Evolutionary conservation across 139 green algal genomes (phyloP).

Genomic region (Chlorella sp.): DNA sequence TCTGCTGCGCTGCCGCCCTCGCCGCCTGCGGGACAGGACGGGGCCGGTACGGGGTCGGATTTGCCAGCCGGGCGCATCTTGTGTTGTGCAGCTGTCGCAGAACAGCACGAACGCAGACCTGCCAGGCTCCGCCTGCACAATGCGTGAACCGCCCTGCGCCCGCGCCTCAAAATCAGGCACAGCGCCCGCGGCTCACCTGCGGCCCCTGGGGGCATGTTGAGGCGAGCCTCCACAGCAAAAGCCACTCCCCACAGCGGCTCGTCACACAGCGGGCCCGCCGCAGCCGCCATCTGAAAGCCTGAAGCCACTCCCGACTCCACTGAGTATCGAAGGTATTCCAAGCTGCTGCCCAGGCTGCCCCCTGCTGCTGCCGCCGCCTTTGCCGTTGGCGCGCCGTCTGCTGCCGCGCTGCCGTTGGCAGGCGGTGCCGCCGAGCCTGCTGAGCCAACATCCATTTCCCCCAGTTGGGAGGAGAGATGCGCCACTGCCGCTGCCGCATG

Average conservation of each 20-base stretch:
- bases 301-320: constrained; percentile 79
- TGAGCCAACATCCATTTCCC: neutral
- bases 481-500: constrained; percentile 14
- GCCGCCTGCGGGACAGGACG: neutral
- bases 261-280: constrained; percentile 93
- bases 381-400: neutral
- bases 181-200: neutral
- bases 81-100: no score
- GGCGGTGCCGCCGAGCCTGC: neutral
- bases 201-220: constrained; percentile 26
- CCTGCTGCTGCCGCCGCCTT: neutral
- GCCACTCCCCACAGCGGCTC: constrained; percentile 94
- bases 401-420: neutral
- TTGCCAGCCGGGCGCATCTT: no score
- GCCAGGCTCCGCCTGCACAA: neutral
- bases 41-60: neutral
- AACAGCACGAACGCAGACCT: neutral
- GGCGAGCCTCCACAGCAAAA: constrained; percentile 67
- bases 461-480: constrained; percentile 13
- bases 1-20: neutral
- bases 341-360: constrained; percentile 9
- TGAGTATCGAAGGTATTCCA: constrained; percentile 37
- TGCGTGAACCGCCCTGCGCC: neutral
- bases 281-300: constrained; percentile 92
- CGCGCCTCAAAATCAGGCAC: neutral